Percentiles rank a stretch among this genome's conserved stretches.
Evolutionary conservation across 805 yeast genomes (phyloP).

Genomic region (Starmerella lactis-condensi): DNA sequence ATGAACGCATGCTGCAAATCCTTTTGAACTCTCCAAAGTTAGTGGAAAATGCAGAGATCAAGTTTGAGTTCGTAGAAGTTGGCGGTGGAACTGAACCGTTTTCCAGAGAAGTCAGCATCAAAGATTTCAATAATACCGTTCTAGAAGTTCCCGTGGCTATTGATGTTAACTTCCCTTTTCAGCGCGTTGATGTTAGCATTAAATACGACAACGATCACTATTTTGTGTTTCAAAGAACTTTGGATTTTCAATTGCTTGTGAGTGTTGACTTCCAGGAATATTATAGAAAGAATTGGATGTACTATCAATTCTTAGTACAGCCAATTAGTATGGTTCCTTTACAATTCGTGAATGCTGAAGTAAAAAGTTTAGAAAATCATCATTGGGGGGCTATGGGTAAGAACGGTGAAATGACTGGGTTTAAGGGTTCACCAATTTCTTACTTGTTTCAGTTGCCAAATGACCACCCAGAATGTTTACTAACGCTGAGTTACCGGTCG

Average conservation of each 20-base stretch:
- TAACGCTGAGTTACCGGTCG: slow-evolving; percentile 11
- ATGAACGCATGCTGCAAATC: slow-evolving; percentile 13
- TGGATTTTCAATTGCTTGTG: slow-evolving; percentile 39
- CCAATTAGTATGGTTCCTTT: slow-evolving; percentile 40
- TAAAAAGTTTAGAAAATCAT: slow-evolving; percentile 17
- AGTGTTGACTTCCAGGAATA: slow-evolving; percentile 71
- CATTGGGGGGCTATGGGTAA: slow-evolving; percentile 7
- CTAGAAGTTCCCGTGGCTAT: neutral
- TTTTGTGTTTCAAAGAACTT: slow-evolving; percentile 16
- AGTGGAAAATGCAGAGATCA: slow-evolving; percentile 8
- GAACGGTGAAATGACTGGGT: slow-evolving; percentile 29
- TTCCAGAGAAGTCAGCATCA: neutral
- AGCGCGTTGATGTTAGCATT: slow-evolving; percentile 16
- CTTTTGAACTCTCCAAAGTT: slow-evolving; percentile 3
- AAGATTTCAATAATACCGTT: neutral
- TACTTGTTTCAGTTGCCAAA: slow-evolving; percentile 35
- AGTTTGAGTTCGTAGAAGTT: slow-evolving; percentile 7
- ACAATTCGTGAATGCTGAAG: slow-evolving; percentile 30
- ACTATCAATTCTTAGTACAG: slow-evolving; percentile 52
- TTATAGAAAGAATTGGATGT: slow-evolving; percentile 33
- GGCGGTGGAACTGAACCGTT: too few relatives aligned
- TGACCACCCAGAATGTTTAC: slow-evolving; percentile 13
- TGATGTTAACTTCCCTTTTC: neutral
- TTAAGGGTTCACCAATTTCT: slow-evolving; percentile 52
- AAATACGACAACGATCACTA: slow-evolving; percentile 16